Base-by-base conservation (phyloP, 2,329 filamentous ascomycete species). In the Dryadomyces quercus-mongolicae region DNA sequence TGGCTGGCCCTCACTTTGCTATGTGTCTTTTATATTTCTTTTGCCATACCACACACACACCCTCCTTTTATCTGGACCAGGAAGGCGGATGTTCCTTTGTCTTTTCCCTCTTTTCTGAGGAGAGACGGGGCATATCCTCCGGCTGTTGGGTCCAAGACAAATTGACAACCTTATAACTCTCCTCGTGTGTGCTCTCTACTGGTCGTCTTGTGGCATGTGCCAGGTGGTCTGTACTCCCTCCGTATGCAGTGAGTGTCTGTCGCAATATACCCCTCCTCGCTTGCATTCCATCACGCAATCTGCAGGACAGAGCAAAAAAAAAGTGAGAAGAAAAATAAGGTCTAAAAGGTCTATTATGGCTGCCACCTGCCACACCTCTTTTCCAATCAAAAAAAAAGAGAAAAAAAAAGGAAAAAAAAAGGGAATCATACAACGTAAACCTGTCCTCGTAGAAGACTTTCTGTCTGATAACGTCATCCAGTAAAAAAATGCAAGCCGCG, bases 41-140 rank as follows among this genome's bases (percentile, higher is more conserved):
- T 40, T 50, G 34, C 20, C 49, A 50, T 50, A 50, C 49, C 49
- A 50, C 48, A 49, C 15, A 40, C 36, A 31, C 49, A 22, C 49
- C 36, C 20, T 51, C 20, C 44, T 51, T 31, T 47, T 31, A 31
- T 22, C 21, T 22, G 10, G 9, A 2, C 12, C n/a, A 15, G 18
- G 20, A 47, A 25, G 18, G n/a, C 13, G 43, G n/a, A 10, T 45
- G 12, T 45, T 12, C 43, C 16, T n/a, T n/a, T 45, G 9, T 45
- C n/a, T 45, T 45, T 31, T 31, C 4, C 8, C 25, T 31, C 25
- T 31, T 31, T 31, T 8, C 25, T 5, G 25, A 31, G 8, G 25
- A n/a, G 25, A 31, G 36, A 40, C 36, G 36, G 15, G 36, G 36
- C 36, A 4, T 40, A 16, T 40, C 36, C 47, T 38, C 13, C 47